Evolutionary conservation across 176 grass and related monocot genomes (phyloP), one percentile per base, ranked within the genome.

Genomic region (Triticum dicoccoides): DNA sequence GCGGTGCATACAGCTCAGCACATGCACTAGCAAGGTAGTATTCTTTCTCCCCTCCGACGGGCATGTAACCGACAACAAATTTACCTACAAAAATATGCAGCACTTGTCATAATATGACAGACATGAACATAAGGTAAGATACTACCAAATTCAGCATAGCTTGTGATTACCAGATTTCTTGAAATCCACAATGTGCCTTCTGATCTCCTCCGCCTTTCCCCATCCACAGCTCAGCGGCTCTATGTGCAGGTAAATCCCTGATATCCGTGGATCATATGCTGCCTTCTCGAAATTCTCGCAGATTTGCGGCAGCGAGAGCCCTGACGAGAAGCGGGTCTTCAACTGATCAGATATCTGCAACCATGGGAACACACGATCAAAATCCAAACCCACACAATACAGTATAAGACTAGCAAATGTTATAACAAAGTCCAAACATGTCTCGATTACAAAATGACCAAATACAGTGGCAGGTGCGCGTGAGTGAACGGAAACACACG

Each of bases 31-130:
- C 97, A 83, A 98, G 88, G 82, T 98, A 96, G 80, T 98, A 98
- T 62, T 98, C 97, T 88, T 98, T 98, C 82, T 98, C 97, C 66
- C 97, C 90, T 76, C 97, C 95, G 49, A 96, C 87, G 82, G 97
- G 94, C 87, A 93, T 90, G 78, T 98, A 98, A 59, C 92, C 87
- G 78, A 98, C 93, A 80, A 98, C 82, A 76, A 98, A 94, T 84
- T 98, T 98, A 85, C 97, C 97, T 98, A 73, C 37, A 94, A 69
- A 86, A 79, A 10, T 42, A 81, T 76, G 24, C 58, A 89, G 64
- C 35, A 69, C 32, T 3, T 58, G 37, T 81, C 56, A 86, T 41
- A 41, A 29, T 67, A 61, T 51, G 9, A 77, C 52, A 81, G 27
- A 12, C 33, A 74, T 3, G 41, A 66, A 85, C 58, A 73, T 17